Evolutionary conservation across 345 rosid species (phyloP).

Genomic region (Populus simonii): DNA sequence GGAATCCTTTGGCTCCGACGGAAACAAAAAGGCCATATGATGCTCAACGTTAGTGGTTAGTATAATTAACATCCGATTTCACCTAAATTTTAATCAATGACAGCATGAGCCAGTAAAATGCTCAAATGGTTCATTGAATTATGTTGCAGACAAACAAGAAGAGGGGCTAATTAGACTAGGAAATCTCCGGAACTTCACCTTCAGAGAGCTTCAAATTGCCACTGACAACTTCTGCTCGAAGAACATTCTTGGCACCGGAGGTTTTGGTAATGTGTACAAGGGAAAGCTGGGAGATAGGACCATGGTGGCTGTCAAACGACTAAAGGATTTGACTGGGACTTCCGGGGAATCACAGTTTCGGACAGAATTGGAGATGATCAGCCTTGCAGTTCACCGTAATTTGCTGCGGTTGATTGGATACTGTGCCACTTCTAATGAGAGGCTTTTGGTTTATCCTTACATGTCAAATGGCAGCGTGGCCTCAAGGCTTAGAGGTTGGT

Average conservation of each 20-base stretch:
- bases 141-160: slow-evolving; percentile 62
- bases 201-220: slow-evolving; percentile 77
- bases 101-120: neutral
- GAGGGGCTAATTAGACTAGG: slow-evolving; percentile 67
- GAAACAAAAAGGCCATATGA: slow-evolving; percentile 40
- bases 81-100: no score
- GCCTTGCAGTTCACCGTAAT: slow-evolving; percentile 90
- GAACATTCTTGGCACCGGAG: slow-evolving; percentile 85
- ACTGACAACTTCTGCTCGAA: slow-evolving; percentile 79
- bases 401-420: slow-evolving; percentile 77
- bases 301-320: slow-evolving; percentile 74
- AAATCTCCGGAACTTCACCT: slow-evolving; percentile 73
- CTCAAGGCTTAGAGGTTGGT: slow-evolving; percentile 82
- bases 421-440: slow-evolving; percentile 67
- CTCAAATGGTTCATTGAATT: neutral
- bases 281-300: slow-evolving; percentile 79
- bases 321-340: slow-evolving; percentile 70
- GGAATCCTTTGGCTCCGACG: slow-evolving; percentile 54
- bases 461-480: slow-evolving; percentile 98
- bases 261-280: slow-evolving; percentile 91
- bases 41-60: slow-evolving; percentile 57
- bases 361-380: slow-evolving; percentile 92
- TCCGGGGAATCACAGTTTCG: slow-evolving; percentile 84
- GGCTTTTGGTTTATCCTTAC: slow-evolving; percentile 88
- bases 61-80: slow-evolving; percentile 6